A percentile compares a stretch with the other conserved stretches of the same genome.
Evolutionary conservation across 2,329 filamentous ascomycete genomes (phyloP).

Genomic region (Aspergillus ochraceoroseus): DNA sequence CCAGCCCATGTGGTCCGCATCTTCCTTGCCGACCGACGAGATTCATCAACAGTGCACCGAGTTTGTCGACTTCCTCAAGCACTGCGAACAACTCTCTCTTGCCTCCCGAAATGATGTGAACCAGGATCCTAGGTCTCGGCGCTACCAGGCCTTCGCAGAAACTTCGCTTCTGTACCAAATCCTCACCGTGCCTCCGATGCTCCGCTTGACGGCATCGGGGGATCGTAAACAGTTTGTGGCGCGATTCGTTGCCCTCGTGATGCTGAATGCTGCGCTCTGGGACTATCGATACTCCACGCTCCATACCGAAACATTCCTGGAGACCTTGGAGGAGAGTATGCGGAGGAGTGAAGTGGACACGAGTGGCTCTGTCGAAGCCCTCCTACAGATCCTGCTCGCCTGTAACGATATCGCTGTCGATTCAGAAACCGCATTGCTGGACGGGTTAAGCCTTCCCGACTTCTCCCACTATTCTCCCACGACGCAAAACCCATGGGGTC

Average conservation of each 20-base stretch:
- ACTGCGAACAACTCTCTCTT: constrained; percentile 36
- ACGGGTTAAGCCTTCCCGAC: constrained; percentile 18
- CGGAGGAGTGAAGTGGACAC: constrained; percentile 35
- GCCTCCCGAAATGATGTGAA: constrained; percentile 24
- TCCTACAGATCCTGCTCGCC: constrained; percentile 38
- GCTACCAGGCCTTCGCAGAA: constrained; percentile 29
- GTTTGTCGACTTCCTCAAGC: constrained; percentile 38
- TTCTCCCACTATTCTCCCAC: constrained; percentile 29
- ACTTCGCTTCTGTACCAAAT: constrained; percentile 32
- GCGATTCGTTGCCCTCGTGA: constrained; percentile 35
- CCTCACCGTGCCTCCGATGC: constrained; percentile 31
- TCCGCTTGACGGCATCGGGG: constrained; percentile 34
- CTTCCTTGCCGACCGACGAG: constrained; percentile 27
- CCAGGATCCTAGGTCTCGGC: constrained; percentile 17
- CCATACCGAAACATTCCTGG: constrained; percentile 33
- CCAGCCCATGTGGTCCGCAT: neutral
- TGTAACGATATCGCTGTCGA: constrained; percentile 28
- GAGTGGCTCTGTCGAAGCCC: constrained; percentile 38
- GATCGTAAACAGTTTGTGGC: constrained; percentile 40
- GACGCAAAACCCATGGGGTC: constrained; percentile 25
- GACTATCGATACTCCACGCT: constrained; percentile 35
- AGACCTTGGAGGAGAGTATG: constrained; percentile 30
- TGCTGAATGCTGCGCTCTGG: constrained; percentile 40
- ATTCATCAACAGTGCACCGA: constrained; percentile 35
- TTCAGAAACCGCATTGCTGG: neutral